Evolutionary conservation across 805 yeast genomes (phyloP), one percentile per base, ranked within the genome.

Genomic region (Suhomyces tanzawaensis): DNA sequence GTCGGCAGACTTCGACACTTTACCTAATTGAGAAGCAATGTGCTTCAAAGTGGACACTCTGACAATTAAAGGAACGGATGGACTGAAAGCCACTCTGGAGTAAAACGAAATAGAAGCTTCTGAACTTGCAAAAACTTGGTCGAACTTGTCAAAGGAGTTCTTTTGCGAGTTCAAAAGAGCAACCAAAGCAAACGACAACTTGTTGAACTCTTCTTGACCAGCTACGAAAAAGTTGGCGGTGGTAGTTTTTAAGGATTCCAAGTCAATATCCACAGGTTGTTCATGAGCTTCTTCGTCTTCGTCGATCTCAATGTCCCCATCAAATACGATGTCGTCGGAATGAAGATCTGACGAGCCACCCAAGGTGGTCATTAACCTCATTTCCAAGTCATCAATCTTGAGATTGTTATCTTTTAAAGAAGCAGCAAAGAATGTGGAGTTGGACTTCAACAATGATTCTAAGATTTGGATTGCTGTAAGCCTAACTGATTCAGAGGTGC

Each of bases 341-440:
- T 53, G 52, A 7, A 55, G 45, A 14, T 52, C 49, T 23, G 35
- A 34, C 12, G 53, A 44, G 9, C 47, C 50, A 19, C 60, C 49
- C 36, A 88, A 60, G 0, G 90, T 80, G 1, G 83, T 72, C 61
- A 86, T 85, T 32, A 87, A 63, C 37, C 74, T 71, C 70, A 88
- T 75, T 64, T 69, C 74, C 48, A 69, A 60, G 17, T 65, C 72
- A 14, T 55, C 44, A 18, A 68, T 32, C 17, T 52, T 49, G 32
- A 53, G 40, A 16, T 46, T 42, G 37, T 41, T 32, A 0, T 36
- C 34, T 14, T 46, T 43, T 45, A 67, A 55, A 4, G 39, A 28
- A 19, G 47, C 32, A 9, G 35, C 22, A 37, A 67, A 58, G 22
- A 46, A 42, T 11, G 46, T 49, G n/a, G 42, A 28, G 42, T 64